Evolutionary conservation across 2,329 filamentous ascomycete genomes (phyloP).

Genomic region (Diaporthe citrichinensis): DNA sequence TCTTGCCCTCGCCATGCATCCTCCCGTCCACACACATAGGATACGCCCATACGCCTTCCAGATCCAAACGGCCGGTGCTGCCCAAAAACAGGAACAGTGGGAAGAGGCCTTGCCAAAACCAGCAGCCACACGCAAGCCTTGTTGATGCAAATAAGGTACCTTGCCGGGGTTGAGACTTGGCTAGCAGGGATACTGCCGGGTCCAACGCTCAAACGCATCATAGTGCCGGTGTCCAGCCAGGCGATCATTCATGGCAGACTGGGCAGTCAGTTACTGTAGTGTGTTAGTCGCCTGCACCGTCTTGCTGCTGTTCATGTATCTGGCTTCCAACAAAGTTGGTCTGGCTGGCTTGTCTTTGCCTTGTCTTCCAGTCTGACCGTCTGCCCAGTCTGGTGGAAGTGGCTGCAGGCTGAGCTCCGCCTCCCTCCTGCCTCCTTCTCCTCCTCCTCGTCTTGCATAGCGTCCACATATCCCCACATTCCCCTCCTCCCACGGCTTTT

Average conservation of each 20-base stretch:
- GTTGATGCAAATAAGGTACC: neutral
- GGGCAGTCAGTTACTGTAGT: neutral
- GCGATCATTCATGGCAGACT: conserved; percentile 25
- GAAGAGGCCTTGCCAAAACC: conserved; percentile 20
- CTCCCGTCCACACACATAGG: conserved; percentile 8
- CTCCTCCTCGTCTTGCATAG: neutral
- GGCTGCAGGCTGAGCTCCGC: neutral
- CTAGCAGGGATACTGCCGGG: conserved; percentile 26
- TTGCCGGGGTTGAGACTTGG: neutral
- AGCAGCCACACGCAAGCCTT: conserved; percentile 7
- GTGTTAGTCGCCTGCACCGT: neutral
- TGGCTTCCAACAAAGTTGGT: neutral
- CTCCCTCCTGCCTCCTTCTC: neutral
- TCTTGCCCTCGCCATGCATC: neutral
- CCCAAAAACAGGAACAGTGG: conserved; percentile 25
- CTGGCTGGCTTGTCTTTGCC: neutral
- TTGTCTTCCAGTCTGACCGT: neutral
- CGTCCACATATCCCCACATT: conserved; percentile 11
- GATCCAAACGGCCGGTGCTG: conserved; percentile 8
- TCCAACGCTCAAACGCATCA: conserved; percentile 18
- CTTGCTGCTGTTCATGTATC: neutral
- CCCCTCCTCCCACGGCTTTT: neutral
- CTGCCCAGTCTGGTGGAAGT: neutral
- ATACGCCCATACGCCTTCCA: neutral
- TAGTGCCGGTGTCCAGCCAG: conserved; percentile 24